Conservation (phyloP, 148 eudicot species). For the Heliamphora exappendiculata region DNA sequence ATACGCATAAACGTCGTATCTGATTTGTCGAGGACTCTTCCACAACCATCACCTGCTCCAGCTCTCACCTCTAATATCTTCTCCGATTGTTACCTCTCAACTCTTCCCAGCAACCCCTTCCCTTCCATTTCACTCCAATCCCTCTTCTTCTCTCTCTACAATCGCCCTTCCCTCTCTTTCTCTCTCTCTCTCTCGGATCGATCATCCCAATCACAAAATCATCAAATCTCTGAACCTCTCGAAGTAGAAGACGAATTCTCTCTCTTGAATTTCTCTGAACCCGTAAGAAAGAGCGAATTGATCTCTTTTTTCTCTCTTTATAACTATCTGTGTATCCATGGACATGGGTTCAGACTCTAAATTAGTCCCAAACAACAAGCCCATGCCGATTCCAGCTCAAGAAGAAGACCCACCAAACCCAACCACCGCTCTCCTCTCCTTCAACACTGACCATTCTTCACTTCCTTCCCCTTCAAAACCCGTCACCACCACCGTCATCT, state of each 20-base stretch:
- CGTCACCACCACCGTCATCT: slow-evolving; percentile 17
- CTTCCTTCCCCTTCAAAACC: neutral
- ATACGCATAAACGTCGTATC: too few species aligned
- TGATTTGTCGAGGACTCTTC: too few species aligned
- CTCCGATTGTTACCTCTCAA: neutral
- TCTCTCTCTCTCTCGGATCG: neutral
- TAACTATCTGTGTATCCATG: too few species aligned
- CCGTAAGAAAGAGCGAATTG: neutral
- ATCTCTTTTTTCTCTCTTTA: neutral
- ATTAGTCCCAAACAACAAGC: slow-evolving; percentile 8
- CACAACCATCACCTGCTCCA: neutral
- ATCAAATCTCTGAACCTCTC: neutral
- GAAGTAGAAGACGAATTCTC: neutral
- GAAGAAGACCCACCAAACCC: slow-evolving; percentile 35
- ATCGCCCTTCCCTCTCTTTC: neutral
- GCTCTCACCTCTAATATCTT: neutral
- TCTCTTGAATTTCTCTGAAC: neutral
- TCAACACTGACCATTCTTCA: slow-evolving; percentile 25
- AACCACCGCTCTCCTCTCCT: slow-evolving; percentile 36
- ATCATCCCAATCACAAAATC: neutral
- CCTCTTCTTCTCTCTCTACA: neutral
- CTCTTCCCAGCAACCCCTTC: neutral
- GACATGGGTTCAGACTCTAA: slow-evolving; percentile 25
- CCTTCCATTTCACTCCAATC: neutral
- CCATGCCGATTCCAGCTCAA: slow-evolving; percentile 15